Base-by-base conservation (phyloP, 106 monocot species). In the Acanthochlamys bracteata region DNA sequence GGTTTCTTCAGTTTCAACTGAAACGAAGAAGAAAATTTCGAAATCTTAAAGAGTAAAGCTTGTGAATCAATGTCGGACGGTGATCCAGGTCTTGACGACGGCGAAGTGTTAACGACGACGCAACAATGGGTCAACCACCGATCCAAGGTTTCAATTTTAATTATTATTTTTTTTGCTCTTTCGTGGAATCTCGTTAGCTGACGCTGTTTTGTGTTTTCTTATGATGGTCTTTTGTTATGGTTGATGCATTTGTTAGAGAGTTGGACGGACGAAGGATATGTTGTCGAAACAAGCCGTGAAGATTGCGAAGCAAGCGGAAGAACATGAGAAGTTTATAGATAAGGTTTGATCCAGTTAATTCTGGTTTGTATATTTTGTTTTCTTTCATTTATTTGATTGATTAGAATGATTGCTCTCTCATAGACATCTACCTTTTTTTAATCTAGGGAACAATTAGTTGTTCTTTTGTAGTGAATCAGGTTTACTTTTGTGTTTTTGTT, bases 221-320 rank as follows among this genome's bases (percentile, higher is more conserved):
- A 33, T 33, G 33, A 6, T 33, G 33, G 6, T 33, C n/a, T n/a
- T 33, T 33, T 33, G 33, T 68, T 53, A 68, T 59, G 69, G 81
- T 72, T 60, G 33, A 1, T 1, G 33, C 4, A 33, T 33, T 33
- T 33, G 4, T 1, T 33, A 33, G 33, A 33, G 33, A 33, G 33
- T 33, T 33, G 33, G 69, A 80, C 51, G 3, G 2, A 85, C 89
- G 59, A 93, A 85, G 74, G 76, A 83, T 78, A 80, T 93, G 23
- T 49, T 93, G 42, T 83, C 89, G 1, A 89, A 93, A 75, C 93
- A 93, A 53, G 93, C 93, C 26, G 78, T 76, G 24, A 99, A 89
- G 78, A 86, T 99, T 60, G 92, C 88, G 39, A 92, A 78, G 59
- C 79, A 83, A 65, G 98, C 98, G 15, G 98, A 99, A 71, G 91